phyloP scores from a whole-genome alignment of 805 yeast genomes.

The Ogataea philodendri region DNA sequence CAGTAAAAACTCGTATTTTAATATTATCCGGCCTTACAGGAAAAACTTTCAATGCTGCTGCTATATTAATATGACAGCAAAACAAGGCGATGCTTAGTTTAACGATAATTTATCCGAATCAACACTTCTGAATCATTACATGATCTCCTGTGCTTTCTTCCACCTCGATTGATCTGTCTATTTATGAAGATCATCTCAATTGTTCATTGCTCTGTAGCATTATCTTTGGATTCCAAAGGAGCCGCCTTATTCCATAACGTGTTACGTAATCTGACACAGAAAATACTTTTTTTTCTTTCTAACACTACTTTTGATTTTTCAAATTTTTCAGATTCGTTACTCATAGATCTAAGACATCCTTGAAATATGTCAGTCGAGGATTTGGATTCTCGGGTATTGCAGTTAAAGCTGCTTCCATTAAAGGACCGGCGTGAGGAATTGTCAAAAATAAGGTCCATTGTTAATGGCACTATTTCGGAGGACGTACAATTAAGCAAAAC shows the following conservation, averaged over 20 bases:
- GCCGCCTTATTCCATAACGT: too few relatives aligned
- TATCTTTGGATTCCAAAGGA: neutral
- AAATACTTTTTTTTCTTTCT: too few relatives aligned
- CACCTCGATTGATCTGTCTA: too few relatives aligned
- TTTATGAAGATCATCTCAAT: too few relatives aligned
- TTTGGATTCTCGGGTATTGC: conserved; percentile 16
- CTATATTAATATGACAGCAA: conserved; percentile 4
- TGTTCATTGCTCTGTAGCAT: too few relatives aligned
- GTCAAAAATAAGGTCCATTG: conserved; percentile 32
- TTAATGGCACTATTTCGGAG: conserved; percentile 15
- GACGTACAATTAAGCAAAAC: conserved; percentile 30
- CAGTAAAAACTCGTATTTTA: too few relatives aligned
- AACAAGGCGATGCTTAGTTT: neutral
- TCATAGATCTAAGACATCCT: conserved; percentile 1
- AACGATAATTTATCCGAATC: neutral
- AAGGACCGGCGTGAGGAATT: conserved; percentile 37
- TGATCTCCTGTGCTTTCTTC: too few relatives aligned
- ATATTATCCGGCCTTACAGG: too few relatives aligned
- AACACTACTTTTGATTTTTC: conserved; percentile 9
- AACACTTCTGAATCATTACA: neutral
- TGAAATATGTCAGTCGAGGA: conserved; percentile 8
- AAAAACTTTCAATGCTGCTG: conserved; percentile 12
- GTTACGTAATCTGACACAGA: too few relatives aligned
- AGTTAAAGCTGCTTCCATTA: conserved; percentile 34
- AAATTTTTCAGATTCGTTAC: conserved; percentile 1